Evolutionary conservation across 129 eudicot species (phyloP).

Genomic region (Centrapalus pauciflorus): DNA sequence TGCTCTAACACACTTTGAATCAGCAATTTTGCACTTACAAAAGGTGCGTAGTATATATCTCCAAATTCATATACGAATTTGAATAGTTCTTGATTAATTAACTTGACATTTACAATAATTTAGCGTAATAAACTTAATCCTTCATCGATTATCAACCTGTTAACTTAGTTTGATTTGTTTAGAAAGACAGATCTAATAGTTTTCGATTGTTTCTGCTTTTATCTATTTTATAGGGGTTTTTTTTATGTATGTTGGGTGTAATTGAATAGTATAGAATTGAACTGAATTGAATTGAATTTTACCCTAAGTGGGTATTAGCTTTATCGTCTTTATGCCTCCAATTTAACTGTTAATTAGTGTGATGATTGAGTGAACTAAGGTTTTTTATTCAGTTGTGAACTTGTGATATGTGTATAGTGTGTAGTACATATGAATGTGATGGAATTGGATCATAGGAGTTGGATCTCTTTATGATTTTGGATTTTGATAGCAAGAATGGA

Average conservation of each 20-base stretch:
- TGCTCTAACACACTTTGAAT: conserved; percentile 10
- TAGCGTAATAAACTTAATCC: conserved; percentile 1
- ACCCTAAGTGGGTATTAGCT: background rate
- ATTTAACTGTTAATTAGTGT: background rate
- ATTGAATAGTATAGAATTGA: no score
- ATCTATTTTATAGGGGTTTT: conserved; percentile 1
- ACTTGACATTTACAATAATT: conserved; percentile 7
- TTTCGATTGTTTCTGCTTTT: background rate
- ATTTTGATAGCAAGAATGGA: no score
- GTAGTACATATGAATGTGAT: background rate
- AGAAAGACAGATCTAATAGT: conserved; percentile 13
- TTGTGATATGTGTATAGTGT: background rate
- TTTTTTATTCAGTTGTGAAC: no score
- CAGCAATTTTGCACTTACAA: conserved; percentile 12
- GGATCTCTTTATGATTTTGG: background rate
- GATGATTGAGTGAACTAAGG: background rate
- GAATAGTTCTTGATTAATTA: background rate
- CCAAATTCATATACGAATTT: background rate
- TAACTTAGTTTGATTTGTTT: background rate
- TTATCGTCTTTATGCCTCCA: background rate
- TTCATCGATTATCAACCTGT: conserved; percentile 2
- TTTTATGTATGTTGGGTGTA: background rate
- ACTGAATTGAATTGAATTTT: background rate
- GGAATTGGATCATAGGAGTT: background rate
- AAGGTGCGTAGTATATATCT: conserved; percentile 15